These are phyloP conservation scores for Somion occarium DNA, from an alignment of 1,284 basidiomycete genomes.

Conservation along the genomic window DNA sequence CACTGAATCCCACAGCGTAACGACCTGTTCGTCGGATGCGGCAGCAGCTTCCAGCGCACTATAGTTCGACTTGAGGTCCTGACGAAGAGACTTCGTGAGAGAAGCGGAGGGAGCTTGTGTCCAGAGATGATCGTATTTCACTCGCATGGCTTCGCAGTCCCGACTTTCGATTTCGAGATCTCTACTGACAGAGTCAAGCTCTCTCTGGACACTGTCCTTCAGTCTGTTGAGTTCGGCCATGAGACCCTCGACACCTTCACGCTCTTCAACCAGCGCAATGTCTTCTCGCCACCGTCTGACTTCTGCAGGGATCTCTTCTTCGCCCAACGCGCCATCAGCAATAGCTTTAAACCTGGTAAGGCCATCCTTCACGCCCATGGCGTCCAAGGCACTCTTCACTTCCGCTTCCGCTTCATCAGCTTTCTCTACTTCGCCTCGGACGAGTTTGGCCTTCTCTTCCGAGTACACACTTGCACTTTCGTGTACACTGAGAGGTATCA, in stretches of 20 bases:
- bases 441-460: slow-evolving; percentile 98
- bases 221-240: slow-evolving; percentile 60
- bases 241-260: slow-evolving; percentile 60
- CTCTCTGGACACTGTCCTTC: slow-evolving; percentile 55
- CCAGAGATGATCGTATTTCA: slow-evolving; percentile 87
- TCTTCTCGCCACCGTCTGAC: slow-evolving; percentile 79
- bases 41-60: slow-evolving; percentile 76
- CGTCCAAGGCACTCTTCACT: slow-evolving; percentile 76
- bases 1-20: slow-evolving; percentile 70
- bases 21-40: slow-evolving; percentile 76
- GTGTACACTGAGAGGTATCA: slow-evolving; percentile 93
- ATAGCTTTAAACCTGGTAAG: slow-evolving; percentile 77
- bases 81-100: slow-evolving; percentile 67
- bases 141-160: slow-evolving; percentile 81
- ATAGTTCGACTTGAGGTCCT: slow-evolving; percentile 79
- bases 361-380: slow-evolving; percentile 76
- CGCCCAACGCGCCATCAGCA: slow-evolving; percentile 65
- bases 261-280: slow-evolving; percentile 59
- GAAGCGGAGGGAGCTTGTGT: slow-evolving; percentile 83
- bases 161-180: slow-evolving; percentile 75
- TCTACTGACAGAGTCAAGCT: slow-evolving; percentile 55
- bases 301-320: slow-evolving; percentile 69
- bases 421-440: slow-evolving; percentile 84
- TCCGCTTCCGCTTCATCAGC: slow-evolving; percentile 84
- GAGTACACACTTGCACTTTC: slow-evolving; percentile 96